Conservation (phyloP, 306 rosid genomes). For the Medicago truncatula region MtrunA17r5.0-ANR NC_053045.1:34252001-34252500, state of each 20-base stretch:
- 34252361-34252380: slow-evolving; percentile 92
- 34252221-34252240: slow-evolving; percentile 80
- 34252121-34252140: slow-evolving; percentile 31
- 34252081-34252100: no score
- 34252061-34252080: no score
- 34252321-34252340: slow-evolving; percentile 85
- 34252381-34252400: slow-evolving; percentile 82
- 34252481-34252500: slow-evolving; percentile 90
- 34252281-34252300: slow-evolving; percentile 80
- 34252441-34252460: slow-evolving; percentile 78
- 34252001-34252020: no score
- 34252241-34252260: slow-evolving; percentile 83
- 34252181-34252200: slow-evolving; percentile 83
- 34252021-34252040: slow-evolving; percentile 37
- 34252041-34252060: slow-evolving; percentile 28
- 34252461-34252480: slow-evolving; percentile 83
- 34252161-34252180: slow-evolving; percentile 66
- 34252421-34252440: slow-evolving; percentile 97
- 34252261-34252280: slow-evolving; percentile 86
- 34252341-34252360: slow-evolving; percentile 82
- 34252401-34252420: slow-evolving; percentile 80
- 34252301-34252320: slow-evolving; percentile 72
- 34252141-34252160: slow-evolving; percentile 27
- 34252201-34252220: slow-evolving; percentile 69
- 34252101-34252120: no score